Percentiles rank a stretch among this genome's conserved stretches.
These are phyloP conservation scores for Paramecium pentaurelia DNA, from an alignment of 73 alveolate species.

Conservation along the genomic window DNA sequence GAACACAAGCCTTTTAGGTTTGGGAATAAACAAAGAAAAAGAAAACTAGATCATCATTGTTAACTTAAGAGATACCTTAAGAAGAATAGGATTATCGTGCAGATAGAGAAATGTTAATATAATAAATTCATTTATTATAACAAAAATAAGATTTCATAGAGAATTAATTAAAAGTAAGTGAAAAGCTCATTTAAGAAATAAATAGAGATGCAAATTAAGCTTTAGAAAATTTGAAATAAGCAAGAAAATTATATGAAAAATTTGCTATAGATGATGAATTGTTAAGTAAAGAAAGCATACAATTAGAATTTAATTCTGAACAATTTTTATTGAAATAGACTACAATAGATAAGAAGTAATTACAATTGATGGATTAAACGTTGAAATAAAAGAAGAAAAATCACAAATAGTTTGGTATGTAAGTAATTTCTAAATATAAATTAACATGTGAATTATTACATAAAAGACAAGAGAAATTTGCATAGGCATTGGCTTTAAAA, in stretches of 20 bases:
- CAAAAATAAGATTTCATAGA: constrained; percentile 81
- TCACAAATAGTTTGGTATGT: constrained; percentile 78
- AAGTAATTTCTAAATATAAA: constrained; percentile 80
- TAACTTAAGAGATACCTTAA: constrained; percentile 96
- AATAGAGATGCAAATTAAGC: constrained; percentile 90
- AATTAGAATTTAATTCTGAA: background rate
- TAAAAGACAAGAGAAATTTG: constrained; percentile 91
- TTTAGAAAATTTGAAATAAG: constrained; percentile 79
- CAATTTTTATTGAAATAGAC: background rate
- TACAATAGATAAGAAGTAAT: background rate
- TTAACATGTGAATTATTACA: constrained; percentile 83
- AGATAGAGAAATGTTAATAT: constrained; percentile 80
- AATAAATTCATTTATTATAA: constrained; percentile 81
- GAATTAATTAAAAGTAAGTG: constrained; percentile 81
- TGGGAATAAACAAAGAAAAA: constrained; percentile 94
- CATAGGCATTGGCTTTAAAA: constrained; percentile 81
- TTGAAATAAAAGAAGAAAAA: constrained; percentile 79
- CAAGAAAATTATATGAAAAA: constrained; percentile 83
- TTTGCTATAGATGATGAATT: constrained; percentile 83
- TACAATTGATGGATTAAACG: background rate
- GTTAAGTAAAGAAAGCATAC: constrained; percentile 70
- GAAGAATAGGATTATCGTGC: constrained; percentile 90
- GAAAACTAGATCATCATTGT: constrained; percentile 90
- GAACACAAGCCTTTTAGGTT: constrained; percentile 82
- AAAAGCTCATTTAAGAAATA: constrained; percentile 75